Evolutionary conservation across 2,329 filamentous ascomycete species (phyloP).

Genomic region (Sordariomycetes sp.): DNA sequence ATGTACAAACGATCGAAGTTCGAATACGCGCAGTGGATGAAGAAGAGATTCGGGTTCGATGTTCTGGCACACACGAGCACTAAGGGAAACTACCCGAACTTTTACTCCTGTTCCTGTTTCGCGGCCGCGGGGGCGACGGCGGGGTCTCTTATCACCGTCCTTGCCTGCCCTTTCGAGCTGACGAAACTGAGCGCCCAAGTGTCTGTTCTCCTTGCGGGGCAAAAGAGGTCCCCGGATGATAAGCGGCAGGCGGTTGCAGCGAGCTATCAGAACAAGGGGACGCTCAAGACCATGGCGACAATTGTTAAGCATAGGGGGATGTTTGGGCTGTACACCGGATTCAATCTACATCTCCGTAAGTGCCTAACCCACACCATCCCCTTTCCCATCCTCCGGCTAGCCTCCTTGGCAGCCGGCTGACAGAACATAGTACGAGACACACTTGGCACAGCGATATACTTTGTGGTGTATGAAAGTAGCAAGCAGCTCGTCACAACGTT

Average conservation of each 20-base stretch:
- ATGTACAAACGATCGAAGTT: conserved; percentile 73
- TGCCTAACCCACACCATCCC: conserved; percentile 6
- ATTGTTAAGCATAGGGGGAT: conserved; percentile 67
- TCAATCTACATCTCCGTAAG: conserved; percentile 67
- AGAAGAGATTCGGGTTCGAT: conserved; percentile 54
- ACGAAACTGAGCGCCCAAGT: conserved; percentile 85
- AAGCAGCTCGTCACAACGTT: conserved; percentile 74
- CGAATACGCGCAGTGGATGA: conserved; percentile 59
- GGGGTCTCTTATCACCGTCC: conserved; percentile 67
- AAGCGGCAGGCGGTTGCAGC: conserved; percentile 49
- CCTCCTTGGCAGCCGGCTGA: neutral
- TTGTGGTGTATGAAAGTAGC: conserved; percentile 79
- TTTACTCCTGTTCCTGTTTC: conserved; percentile 67
- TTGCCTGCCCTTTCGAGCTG: conserved; percentile 81
- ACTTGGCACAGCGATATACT: conserved; percentile 75
- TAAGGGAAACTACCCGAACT: conserved; percentile 57
- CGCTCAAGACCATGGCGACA: conserved; percentile 63
- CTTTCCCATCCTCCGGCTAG: neutral
- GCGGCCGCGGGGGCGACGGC: conserved; percentile 68
- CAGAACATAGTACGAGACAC: conserved; percentile 63
- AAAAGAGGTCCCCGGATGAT: conserved; percentile 19
- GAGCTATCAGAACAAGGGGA: conserved; percentile 71
- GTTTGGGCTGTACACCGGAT: conserved; percentile 68
- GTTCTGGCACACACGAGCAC: conserved; percentile 64
- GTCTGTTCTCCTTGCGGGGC: conserved; percentile 59